Conservation (phyloP, 495 filamentous ascomycete species). For the Penicillium pulvis region DNA sequence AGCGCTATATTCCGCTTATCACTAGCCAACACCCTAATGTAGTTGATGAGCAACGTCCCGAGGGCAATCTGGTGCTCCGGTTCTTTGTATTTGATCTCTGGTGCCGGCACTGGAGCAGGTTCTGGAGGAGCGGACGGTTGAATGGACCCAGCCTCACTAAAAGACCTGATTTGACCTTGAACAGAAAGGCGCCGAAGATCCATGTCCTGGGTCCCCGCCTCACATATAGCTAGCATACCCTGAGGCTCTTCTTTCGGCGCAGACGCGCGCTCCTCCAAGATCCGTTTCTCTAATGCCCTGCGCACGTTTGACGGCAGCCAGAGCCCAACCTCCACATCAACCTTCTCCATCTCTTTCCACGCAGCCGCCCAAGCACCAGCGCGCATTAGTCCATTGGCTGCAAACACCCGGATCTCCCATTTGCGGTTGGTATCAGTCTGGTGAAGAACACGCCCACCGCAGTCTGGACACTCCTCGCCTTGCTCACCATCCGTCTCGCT, state of each 20-base stretch:
- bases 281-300: constrained; percentile 45
- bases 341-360: constrained; percentile 96
- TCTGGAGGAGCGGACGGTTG: not conserved
- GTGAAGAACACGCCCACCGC: constrained; percentile 56
- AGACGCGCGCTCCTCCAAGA: constrained; percentile 26
- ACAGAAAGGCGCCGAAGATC: not conserved
- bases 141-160: not conserved
- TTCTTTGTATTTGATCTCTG: constrained; percentile 4
- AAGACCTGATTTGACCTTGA: not conserved
- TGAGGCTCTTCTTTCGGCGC: constrained; percentile 1
- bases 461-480: constrained; percentile 60
- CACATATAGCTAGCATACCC: not conserved
- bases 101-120: not conserved
- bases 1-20: constrained; percentile 76
- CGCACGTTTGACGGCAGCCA: constrained; percentile 60
- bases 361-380: constrained; percentile 90
- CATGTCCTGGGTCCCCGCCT: not conserved
- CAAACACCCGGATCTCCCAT: constrained; percentile 88
- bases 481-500: constrained; percentile 41
- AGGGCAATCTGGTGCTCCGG: constrained; percentile 45
- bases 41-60: constrained; percentile 65
- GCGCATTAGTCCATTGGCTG: constrained; percentile 90
- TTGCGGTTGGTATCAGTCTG: constrained; percentile 53
- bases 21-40: constrained; percentile 63
- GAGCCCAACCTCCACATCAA: constrained; percentile 88